Evolutionary conservation across 169 alveolate species (phyloP).

Genomic region (Perkinsus olseni): DNA sequence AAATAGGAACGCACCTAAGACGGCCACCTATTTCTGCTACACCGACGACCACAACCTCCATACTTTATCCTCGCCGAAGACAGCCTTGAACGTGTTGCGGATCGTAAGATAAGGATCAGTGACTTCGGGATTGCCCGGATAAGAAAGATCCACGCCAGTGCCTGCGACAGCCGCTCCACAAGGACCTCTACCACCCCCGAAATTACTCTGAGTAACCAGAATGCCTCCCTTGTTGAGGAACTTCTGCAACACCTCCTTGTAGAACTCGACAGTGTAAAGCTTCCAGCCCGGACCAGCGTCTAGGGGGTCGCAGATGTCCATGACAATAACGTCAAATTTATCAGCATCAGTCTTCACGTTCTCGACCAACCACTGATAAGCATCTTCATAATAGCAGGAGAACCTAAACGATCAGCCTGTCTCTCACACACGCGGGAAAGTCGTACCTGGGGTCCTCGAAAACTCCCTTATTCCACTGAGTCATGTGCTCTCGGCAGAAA

Average conservation of each 20-base stretch:
- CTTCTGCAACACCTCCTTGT: conserved; percentile 1
- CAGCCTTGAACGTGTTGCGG: not conserved
- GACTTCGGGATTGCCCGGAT: not conserved
- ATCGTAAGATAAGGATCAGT: not conserved
- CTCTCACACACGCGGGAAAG: not conserved
- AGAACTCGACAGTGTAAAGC: conserved; percentile 17
- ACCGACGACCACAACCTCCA: not conserved
- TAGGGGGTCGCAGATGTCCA: conserved; percentile 23
- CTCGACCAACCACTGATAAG: not conserved
- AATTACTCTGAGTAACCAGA: conserved; percentile 13
- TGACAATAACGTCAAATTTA: conserved; percentile 14
- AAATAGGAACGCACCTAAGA: conserved; percentile 1
- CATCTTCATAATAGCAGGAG: not conserved
- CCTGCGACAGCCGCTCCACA: not conserved
- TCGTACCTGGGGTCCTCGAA: conserved; percentile 16
- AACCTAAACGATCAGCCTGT: not conserved
- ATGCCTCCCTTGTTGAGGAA: conserved; percentile 8
- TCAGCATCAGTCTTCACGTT: conserved; percentile 15
- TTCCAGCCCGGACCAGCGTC: conserved; percentile 27
- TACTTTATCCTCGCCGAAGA: not conserved
- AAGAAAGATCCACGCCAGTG: not conserved
- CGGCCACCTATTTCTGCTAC: too few species aligned
- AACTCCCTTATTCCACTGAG: conserved; percentile 21
- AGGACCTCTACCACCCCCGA: not conserved
- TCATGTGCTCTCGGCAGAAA: conserved; percentile 6